These are phyloP conservation scores for Lactifluus subvellereus DNA, from an alignment of 768 basidiomycete species.

Conservation along the genomic window DNA sequence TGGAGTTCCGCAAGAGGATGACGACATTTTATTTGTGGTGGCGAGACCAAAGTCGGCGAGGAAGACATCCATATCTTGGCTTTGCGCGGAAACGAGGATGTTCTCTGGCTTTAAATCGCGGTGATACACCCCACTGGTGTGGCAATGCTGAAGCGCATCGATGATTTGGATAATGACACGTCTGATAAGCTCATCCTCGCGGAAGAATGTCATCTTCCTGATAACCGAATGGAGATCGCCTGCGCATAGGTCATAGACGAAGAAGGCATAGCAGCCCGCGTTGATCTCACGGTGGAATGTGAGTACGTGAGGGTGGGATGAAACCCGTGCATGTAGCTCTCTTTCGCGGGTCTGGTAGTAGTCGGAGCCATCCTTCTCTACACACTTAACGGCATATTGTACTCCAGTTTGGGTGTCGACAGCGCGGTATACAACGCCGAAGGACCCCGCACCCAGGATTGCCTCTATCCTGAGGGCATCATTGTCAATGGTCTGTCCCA, in stretches of 20 bases:
- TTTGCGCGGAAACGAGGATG: neutral
- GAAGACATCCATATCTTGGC: conserved; percentile 4
- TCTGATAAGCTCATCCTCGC: conserved; percentile 14
- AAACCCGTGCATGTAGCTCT: conserved; percentile 63
- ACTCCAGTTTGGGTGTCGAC: conserved; percentile 39
- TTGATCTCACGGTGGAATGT: conserved; percentile 84
- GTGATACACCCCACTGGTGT: conserved; percentile 15
- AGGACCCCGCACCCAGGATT: conserved; percentile 89
- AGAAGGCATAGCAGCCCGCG: conserved; percentile 55
- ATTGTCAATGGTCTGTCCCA: conserved; percentile 52
- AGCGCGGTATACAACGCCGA: conserved; percentile 93
- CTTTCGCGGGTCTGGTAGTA: conserved; percentile 52
- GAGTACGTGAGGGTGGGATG: conserved; percentile 73
- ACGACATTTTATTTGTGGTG: conserved; percentile 7
- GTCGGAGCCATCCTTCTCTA: conserved; percentile 40
- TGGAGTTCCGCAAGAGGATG: conserved; percentile 11
- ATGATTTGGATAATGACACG: conserved; percentile 14
- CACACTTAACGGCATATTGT: conserved; percentile 85
- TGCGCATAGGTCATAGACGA: conserved; percentile 20
- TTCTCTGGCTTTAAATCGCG: conserved; percentile 17
- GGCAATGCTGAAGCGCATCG: conserved; percentile 15
- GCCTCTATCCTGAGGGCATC: conserved; percentile 75
- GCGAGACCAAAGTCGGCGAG: conserved; percentile 21
- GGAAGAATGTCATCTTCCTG: conserved; percentile 7
- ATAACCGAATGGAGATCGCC: conserved; percentile 14